Base-by-base conservation (phyloP, 164 flowering plant genomes). In the Stephania japonica region DNA sequence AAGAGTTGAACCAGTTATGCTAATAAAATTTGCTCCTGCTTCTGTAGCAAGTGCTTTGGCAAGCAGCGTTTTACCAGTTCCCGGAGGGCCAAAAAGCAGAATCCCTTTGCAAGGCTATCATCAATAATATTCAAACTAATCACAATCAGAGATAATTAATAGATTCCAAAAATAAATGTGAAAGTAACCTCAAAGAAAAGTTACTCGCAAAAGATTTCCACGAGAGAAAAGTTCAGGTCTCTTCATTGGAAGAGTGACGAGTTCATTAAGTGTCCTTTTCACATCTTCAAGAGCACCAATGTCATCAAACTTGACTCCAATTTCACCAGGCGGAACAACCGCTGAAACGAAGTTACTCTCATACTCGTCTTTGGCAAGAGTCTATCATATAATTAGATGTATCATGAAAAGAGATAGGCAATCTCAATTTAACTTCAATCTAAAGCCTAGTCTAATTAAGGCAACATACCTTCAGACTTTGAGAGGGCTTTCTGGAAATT, bases 11-110 rank as follows among this genome's bases (percentile, higher is more conserved):
- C 99, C 99, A 77, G 99, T 96, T 77, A 96, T 84, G 77, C 98
- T 96, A 67, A 96, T 92, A 80, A 96, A 96, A 82, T 92, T 93
- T 38, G 99, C 99, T 59, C 99, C 97, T 1, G 97, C 97, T 79
- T 96, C 99, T 49, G 99, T 96, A 19, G 99, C 99, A 80, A 96
- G 93, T 68, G 99, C 99, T 78, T 96, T 96, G 38, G 99, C 99
- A 73, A 96, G 90, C 80, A 96, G 99, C 42, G 99, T 96, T 83
- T 96, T 96, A 72, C 99, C 99, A 67, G 98, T 96, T 78, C 99
- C 99, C 42, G 99, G 99, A 68, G 99, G 99, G 32, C 99, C 99
- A 85, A 96, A 96, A 43, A 96, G 95, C 79, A 96, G 80, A 81
- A 96, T 89, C 50, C 99, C 99, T 86, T 93, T 96, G 91, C 98